Percentiles rank a stretch among this genome's conserved stretches.
Conservation (phyloP, 768 basidiomycete genomes). For the Naganishia vaughanmartiniae region DNA sequence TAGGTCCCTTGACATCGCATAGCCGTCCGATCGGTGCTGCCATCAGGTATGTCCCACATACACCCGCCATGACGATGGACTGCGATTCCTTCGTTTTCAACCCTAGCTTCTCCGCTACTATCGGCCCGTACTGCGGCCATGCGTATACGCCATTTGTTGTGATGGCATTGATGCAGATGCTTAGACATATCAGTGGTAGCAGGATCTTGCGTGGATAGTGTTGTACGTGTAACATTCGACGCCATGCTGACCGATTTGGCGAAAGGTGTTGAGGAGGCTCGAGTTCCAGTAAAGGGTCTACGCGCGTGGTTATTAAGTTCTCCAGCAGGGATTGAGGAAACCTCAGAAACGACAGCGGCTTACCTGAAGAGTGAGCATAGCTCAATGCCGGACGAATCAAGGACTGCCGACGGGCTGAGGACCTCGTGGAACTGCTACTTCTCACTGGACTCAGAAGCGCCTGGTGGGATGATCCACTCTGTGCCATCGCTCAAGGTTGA, state of each 20-base stretch:
- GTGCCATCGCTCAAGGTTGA: background rate
- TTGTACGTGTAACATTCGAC: conserved; percentile 20
- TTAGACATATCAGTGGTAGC: conserved; percentile 40
- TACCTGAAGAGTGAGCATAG: conserved; percentile 20
- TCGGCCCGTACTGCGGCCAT: conserved; percentile 51
- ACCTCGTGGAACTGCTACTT: background rate
- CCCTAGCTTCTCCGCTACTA: conserved; percentile 42
- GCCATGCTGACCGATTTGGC: conserved; percentile 21
- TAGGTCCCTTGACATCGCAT: conserved; percentile 48
- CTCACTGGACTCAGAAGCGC: background rate
- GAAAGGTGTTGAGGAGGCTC: conserved; percentile 13
- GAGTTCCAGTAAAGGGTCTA: conserved; percentile 27
- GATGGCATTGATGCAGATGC: conserved; percentile 41
- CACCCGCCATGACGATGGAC: conserved; percentile 50
- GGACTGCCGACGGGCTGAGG: background rate
- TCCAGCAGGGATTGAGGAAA: background rate
- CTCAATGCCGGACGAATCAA: conserved; percentile 12
- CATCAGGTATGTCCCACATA: conserved; percentile 48
- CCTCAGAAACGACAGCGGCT: background rate
- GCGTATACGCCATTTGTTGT: conserved; percentile 52
- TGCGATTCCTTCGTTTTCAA: conserved; percentile 43
- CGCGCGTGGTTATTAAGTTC: background rate
- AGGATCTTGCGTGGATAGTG: conserved; percentile 29
- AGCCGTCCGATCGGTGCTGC: conserved; percentile 50
- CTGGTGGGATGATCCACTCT: background rate